phyloP scores from a whole-genome alignment of 2,329 filamentous ascomycete species.

The Colletotrichum orbiculare region DNA sequence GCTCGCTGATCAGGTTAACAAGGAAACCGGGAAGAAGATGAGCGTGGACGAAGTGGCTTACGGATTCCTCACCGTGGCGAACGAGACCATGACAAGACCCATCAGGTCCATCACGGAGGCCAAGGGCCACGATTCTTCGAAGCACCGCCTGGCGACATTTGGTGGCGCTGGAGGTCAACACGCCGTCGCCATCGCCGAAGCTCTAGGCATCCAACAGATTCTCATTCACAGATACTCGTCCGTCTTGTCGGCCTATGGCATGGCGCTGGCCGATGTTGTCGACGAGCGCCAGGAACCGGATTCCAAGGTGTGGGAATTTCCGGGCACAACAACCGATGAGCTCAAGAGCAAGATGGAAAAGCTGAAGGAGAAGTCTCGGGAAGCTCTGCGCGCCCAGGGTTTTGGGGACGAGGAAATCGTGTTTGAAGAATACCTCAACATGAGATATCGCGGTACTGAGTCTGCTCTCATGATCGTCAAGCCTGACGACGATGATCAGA shows the following conservation, averaged over 20 bases:
- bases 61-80: conserved; percentile 89
- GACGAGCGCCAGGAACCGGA: conserved; percentile 88
- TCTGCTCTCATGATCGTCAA: conserved; percentile 91
- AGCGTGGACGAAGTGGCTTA: conserved; percentile 86
- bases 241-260: conserved; percentile 89
- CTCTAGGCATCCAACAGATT: conserved; percentile 86
- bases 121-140: conserved; percentile 90
- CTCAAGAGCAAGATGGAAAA: conserved; percentile 81
- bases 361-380: conserved; percentile 79
- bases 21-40: conserved; percentile 78
- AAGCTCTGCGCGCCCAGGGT: conserved; percentile 78
- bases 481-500: conserved; percentile 68
- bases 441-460: conserved; percentile 91
- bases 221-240: conserved; percentile 89
- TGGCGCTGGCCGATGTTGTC: conserved; percentile 93
- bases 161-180: conserved; percentile 93
- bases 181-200: conserved; percentile 89
- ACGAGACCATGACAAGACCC: conserved; percentile 90
- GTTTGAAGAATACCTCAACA: conserved; percentile 94
- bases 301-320: conserved; percentile 70
- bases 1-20: conserved; percentile 81
- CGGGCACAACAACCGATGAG: conserved; percentile 67
- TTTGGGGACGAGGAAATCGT: conserved; percentile 79
- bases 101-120: conserved; percentile 93
- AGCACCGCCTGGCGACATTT: conserved; percentile 91